Evolutionary conservation across 352 stramenopile genomes (phyloP).

Genomic region (Pythium dissimile): DNA sequence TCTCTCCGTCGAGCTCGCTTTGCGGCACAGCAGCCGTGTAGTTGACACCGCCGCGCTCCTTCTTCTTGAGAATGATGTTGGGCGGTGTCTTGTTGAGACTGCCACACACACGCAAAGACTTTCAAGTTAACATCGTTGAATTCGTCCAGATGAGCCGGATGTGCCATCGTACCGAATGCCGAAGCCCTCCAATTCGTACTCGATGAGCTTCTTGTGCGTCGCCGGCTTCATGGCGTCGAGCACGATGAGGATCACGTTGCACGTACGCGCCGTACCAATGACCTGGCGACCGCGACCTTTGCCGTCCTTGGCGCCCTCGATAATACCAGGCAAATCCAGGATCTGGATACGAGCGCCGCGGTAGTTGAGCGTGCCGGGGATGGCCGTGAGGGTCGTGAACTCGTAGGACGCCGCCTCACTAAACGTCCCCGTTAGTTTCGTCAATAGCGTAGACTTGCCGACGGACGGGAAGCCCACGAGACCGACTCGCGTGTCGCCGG

Average conservation of each 20-base stretch:
- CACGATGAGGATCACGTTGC: constrained; percentile 99
- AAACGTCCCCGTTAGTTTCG: constrained; percentile 95
- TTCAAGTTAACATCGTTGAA: no score
- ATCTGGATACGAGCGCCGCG: constrained; percentile 86
- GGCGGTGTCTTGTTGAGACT: constrained; percentile 96
- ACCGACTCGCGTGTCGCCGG: constrained; percentile 96
- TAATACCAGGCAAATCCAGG: constrained; percentile 94
- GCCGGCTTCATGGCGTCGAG: constrained; percentile 96
- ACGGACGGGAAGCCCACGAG: constrained; percentile 99
- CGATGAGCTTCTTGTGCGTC: constrained; percentile 98
- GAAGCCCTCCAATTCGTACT: constrained; percentile 98
- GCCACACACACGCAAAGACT: background rate
- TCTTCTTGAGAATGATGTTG: constrained; percentile 96
- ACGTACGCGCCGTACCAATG: constrained; percentile 96
- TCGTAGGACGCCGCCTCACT: constrained; percentile 96
- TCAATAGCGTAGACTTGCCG: constrained; percentile 97
- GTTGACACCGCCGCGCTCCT: constrained; percentile 96
- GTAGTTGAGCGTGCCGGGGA: constrained; percentile 98
- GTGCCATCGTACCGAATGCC: constrained; percentile 88
- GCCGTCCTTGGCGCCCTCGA: constrained; percentile 98
- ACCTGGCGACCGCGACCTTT: constrained; percentile 96
- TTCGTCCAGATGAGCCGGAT: no score
- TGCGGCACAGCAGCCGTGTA: constrained; percentile 94
- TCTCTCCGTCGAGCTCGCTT: constrained; percentile 93
- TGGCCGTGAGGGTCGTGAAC: constrained; percentile 99